phyloP scores from a whole-genome alignment of 106 monocot species.

The Hemerocallis citrina region DNA sequence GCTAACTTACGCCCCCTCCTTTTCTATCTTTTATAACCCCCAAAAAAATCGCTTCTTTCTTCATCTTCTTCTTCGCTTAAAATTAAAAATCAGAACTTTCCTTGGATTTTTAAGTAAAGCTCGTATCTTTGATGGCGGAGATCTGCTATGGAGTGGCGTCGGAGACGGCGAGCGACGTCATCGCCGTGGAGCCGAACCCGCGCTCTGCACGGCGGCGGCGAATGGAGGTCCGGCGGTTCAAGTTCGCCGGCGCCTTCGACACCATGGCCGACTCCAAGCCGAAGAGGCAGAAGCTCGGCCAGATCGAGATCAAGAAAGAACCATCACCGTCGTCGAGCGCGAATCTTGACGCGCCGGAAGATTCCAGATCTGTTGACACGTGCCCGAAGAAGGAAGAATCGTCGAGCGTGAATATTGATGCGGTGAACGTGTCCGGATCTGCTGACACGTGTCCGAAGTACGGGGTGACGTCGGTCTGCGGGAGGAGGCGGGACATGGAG shows the following conservation, averaged over 20 bases:
- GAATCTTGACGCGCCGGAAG: background rate
- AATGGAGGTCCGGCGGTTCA: constrained; percentile 46
- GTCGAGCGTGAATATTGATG: background rate
- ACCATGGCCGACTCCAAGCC: background rate
- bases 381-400: background rate
- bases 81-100: too few species aligned
- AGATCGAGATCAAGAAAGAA: background rate
- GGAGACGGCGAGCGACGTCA: constrained; percentile 6
- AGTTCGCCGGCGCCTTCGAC: constrained; percentile 19
- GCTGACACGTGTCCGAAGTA: constrained; percentile 20
- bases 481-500: constrained; percentile 87
- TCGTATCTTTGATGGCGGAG: constrained; percentile 59
- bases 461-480: constrained; percentile 66
- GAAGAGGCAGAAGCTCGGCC: constrained; percentile 36
- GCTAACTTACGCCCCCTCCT: too few species aligned
- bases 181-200: constrained; percentile 10
- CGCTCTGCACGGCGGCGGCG: constrained; percentile 44
- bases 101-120: too few species aligned
- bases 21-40: too few species aligned
- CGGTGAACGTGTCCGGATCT: background rate
- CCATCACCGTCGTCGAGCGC: background rate
- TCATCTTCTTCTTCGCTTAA: too few species aligned
- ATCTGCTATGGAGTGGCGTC: constrained; percentile 40
- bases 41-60: too few species aligned
- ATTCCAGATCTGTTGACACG: background rate